Evolutionary conservation across 441 rosid species (phyloP), one percentile per base, ranked within the genome.

Genomic region (Gossypium aridum): DNA sequence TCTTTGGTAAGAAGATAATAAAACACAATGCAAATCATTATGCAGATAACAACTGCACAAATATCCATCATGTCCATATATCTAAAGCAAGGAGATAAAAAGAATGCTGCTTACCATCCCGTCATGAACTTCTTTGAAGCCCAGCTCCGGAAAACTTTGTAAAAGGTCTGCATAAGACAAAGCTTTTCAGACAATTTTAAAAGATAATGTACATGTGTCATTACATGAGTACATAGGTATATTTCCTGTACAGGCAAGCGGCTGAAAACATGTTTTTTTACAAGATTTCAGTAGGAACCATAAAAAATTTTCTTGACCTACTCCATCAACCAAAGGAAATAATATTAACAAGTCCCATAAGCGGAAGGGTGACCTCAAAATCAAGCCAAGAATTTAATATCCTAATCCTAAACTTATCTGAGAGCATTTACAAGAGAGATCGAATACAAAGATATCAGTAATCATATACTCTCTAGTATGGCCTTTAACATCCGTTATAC

Each of bases 111-210:
- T 3, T 80, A 93, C 99, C 98, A 94, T 86, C 99, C 98, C 34
- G 97, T 93, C 95, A 96, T 91, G 86, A 96, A 94, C 87, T 96
- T 96, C 76, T 96, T 96, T 3, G 98, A 93, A 62, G 98, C 96
- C 98, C 99, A 96, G 90, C 98, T 96, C 83, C 91, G 83, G 75
- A 91, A 75, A 74, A 96, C 90, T 80, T 90, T 93, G 91, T 82
- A 87, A 83, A 91, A 91, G 1, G 98, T 94, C 99, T 96, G 80
- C 78, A 87, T 2, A 51, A 16, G 79, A 45, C 66, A 49, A 13
- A 37, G 53, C 13, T 63, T 39, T 61, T 73, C 47, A 75, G 72
- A 47, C 0, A 65, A 57, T 14, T 16, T 0, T n/a, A n/a, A 2
- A 22, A 19, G 16, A 31, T 22, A 39, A 57, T 19, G 1, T 1